Conservation (phyloP, 2,329 filamentous ascomycete genomes). For the Ceratocystis albifundus region DNA sequence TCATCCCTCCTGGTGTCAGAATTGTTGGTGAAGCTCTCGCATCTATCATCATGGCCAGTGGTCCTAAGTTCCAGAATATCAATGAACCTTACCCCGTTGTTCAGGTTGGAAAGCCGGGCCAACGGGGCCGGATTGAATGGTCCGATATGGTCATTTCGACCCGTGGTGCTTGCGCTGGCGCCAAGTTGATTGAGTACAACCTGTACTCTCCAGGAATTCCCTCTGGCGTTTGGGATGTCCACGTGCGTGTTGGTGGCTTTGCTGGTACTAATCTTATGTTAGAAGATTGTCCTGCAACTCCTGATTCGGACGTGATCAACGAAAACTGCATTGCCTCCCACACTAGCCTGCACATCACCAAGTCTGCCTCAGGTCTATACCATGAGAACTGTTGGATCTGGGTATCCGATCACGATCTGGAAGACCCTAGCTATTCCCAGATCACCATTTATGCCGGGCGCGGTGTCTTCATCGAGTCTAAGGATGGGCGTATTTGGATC, state of each 20-base stretch:
- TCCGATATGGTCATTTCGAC: slow-evolving; percentile 62
- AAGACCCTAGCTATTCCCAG: slow-evolving; percentile 38
- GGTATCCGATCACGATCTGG: slow-evolving; percentile 45
- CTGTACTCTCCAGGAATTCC: slow-evolving; percentile 39
- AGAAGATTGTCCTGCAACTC: slow-evolving; percentile 51
- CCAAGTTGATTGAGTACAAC: slow-evolving; percentile 63
- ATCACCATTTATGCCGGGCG: slow-evolving; percentile 43
- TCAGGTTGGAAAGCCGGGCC: slow-evolving; percentile 51
- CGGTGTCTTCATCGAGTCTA: slow-evolving; percentile 38
- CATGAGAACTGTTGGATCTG: slow-evolving; percentile 39
- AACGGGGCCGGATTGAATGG: slow-evolving; percentile 56
- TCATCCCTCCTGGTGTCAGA: slow-evolving; percentile 38
- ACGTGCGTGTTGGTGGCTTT: slow-evolving; percentile 63
- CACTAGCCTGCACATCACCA: slow-evolving; percentile 36
- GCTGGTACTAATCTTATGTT: slow-evolving; percentile 58
- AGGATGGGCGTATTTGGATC: slow-evolving; percentile 41
- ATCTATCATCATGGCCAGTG: slow-evolving; percentile 44
- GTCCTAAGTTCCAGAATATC: slow-evolving; percentile 45
- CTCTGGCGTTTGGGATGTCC: slow-evolving; percentile 61
- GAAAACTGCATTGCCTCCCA: slow-evolving; percentile 34
- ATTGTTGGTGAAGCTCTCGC: slow-evolving; percentile 50
- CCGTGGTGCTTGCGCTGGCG: slow-evolving; percentile 53
- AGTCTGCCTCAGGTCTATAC: slow-evolving; percentile 32
- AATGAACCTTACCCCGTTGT: slow-evolving; percentile 52
- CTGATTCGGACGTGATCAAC: slow-evolving; percentile 27